These are phyloP conservation scores for Xerocomus cyaneibrunnescens DNA, from an alignment of 1,284 basidiomycete species.

Conservation along the genomic window DNA sequence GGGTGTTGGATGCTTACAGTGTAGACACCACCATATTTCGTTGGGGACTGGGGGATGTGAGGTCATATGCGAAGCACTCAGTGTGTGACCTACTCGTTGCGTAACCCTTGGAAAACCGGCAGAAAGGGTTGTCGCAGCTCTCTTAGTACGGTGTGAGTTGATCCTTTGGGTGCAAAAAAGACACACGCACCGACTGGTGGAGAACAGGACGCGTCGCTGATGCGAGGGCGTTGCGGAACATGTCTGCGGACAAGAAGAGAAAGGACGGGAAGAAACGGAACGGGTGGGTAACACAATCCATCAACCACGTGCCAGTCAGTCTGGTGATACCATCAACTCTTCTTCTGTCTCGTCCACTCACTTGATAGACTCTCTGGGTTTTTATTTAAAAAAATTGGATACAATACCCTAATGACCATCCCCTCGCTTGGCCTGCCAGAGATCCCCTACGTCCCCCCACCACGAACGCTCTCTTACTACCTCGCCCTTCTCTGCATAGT, in stretches of 20 bases:
- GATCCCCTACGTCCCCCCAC: constrained; percentile 35
- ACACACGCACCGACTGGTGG: constrained; percentile 49
- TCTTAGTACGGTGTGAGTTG: constrained; percentile 41
- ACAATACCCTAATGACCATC: not conserved
- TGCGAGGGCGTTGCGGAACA: constrained; percentile 68
- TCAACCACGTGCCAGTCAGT: not conserved
- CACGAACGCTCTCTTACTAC: constrained; percentile 54
- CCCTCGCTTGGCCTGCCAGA: constrained; percentile 40
- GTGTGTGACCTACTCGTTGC: constrained; percentile 53
- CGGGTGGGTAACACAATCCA: not conserved
- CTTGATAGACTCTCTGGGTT: not conserved
- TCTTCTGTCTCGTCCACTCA: not conserved
- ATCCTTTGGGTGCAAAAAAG: not conserved
- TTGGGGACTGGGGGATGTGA: constrained; percentile 60
- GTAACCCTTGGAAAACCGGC: constrained; percentile 77
- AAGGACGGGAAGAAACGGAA: constrained; percentile 28
- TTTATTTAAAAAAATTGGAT: not conserved
- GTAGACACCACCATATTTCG: constrained; percentile 95
- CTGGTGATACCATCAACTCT: not conserved
- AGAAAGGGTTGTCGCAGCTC: constrained; percentile 76
- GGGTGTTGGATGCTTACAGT: constrained; percentile 56
- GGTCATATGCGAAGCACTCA: not conserved
- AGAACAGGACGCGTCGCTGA: constrained; percentile 54
- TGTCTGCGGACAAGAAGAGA: constrained; percentile 38
- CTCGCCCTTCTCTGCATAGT: constrained; percentile 58